Base-by-base conservation (phyloP, 1,284 basidiomycete genomes). In the Pseudozyma sp. region DNA sequence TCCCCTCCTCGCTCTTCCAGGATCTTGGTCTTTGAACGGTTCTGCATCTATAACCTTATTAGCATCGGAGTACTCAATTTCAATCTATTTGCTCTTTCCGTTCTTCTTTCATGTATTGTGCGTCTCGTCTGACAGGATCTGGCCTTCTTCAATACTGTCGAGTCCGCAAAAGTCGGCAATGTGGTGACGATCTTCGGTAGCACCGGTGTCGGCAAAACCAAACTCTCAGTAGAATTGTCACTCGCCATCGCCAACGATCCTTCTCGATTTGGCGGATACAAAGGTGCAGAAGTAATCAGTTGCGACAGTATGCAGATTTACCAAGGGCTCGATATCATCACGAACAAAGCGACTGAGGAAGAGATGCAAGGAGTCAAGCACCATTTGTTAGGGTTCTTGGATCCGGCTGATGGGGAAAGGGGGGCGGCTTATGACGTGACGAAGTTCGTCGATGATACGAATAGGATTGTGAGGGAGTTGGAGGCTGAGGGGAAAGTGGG, bases 241-340 rank as follows among this genome's bases (percentile, higher is more conserved):
- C 87, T 91, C 31, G 88, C 88, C 16, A 54, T 85, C 18, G n/a
- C 54, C 5, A 25, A 42, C 2, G n/a, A 50, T 18, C 10, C 49
- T 2, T 39, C 8, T 0, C 42, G 47, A 1, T 63, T 45, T n/a
- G 68, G 61, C 3, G n/a, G 42, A 9, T 62, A 59, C n/a, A 38
- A 13, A 8, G 49, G 50, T 0, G 85, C 76, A 0, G 85, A 91
- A 80, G 89, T 98, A 75, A 92, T 99, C 83, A 97, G 97, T 78
- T 93, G 95, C 10, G 97, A 99, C 86, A 91, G 96, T 11, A 99
- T 99, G 95, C 97, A 99, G 86, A 91, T 95, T 14, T 99, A 99
- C 85, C 87, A 88, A n/a, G 95, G 96, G 0, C 88, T 99, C 80
- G 93, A 98, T 84, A 88, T 97, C 57, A 92, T 98, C 79, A 99